Conservation (phyloP, 2,329 filamentous ascomycete genomes). For the Davidsoniella eucalypti region DNA sequence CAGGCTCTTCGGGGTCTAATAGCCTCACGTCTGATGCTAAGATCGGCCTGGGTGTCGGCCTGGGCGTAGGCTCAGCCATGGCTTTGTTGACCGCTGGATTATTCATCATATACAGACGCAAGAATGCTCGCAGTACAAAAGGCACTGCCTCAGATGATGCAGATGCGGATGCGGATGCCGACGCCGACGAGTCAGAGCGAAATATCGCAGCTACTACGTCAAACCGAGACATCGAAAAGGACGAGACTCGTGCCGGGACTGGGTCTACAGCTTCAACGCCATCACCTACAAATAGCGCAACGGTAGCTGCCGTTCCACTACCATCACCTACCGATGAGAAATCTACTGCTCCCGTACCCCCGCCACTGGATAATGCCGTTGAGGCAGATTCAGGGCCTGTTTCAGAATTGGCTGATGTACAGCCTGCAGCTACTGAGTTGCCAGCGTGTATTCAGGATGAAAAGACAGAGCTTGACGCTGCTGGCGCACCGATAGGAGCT, state of each 20-base stretch:
- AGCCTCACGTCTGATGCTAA: constrained; percentile 3
- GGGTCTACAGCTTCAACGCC: background rate
- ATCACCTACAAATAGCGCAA: background rate
- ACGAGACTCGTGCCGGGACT: background rate
- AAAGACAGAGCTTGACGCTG: constrained; percentile 7
- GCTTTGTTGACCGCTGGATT: background rate
- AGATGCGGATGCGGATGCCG: background rate
- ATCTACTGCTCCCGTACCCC: background rate
- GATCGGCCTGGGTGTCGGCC: constrained; percentile 1
- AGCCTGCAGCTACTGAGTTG: constrained; percentile 1
- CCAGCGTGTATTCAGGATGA: constrained; percentile 1
- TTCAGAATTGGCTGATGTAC: background rate
- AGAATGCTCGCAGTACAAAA: background rate
- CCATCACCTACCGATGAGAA: background rate
- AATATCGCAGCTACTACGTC: background rate
- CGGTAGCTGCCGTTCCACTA: background rate
- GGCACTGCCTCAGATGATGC: background rate
- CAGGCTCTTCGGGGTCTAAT: background rate
- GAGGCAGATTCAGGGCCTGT: background rate
- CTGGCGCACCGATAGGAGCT: constrained; percentile 6
- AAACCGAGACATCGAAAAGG: background rate
- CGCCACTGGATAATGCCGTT: background rate
- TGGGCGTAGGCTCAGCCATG: background rate
- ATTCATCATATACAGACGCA: constrained; percentile 1
- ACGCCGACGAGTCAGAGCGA: background rate